Conservation (phyloP, 192 early-diverging fungal genomes). For the Mortierella hygrophila region DNA sequence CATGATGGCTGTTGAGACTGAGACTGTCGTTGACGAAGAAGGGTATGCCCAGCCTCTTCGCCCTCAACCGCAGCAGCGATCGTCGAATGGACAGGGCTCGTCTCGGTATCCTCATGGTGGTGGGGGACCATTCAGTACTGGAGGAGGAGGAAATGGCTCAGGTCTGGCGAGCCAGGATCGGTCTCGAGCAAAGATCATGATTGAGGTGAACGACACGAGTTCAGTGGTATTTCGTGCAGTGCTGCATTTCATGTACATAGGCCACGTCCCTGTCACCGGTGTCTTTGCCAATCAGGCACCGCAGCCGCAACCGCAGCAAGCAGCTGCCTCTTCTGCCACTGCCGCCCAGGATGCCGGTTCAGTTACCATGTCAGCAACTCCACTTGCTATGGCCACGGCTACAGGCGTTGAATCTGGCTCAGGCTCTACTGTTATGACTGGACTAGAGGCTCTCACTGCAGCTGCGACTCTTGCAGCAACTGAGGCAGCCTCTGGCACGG, state of each 20-base stretch:
- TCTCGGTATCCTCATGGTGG: neutral
- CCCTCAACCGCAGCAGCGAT: neutral
- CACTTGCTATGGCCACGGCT: neutral
- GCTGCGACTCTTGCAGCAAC: neutral
- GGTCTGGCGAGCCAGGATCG: neutral
- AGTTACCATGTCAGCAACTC: neutral
- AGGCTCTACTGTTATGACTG: neutral
- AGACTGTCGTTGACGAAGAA: constrained; percentile 29
- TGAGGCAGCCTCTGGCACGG: neutral
- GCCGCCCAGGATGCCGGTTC: neutral
- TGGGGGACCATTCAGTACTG: neutral
- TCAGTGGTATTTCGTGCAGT: constrained; percentile 33
- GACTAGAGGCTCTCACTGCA: neutral
- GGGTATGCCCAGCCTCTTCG: constrained; percentile 41
- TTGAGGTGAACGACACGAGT: constrained; percentile 10
- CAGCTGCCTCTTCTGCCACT: neutral
- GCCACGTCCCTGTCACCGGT: constrained; percentile 24
- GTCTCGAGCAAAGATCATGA: neutral
- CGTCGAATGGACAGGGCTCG: neutral
- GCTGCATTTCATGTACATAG: constrained; percentile 50
- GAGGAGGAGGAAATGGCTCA: neutral
- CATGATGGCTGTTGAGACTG: neutral
- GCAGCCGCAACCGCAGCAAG: neutral
- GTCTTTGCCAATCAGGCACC: neutral
- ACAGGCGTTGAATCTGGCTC: neutral